Evolutionary conservation across 106 monocot species (phyloP), one percentile per base, ranked within the genome.

Genomic region (Gastrodia elata): DNA sequence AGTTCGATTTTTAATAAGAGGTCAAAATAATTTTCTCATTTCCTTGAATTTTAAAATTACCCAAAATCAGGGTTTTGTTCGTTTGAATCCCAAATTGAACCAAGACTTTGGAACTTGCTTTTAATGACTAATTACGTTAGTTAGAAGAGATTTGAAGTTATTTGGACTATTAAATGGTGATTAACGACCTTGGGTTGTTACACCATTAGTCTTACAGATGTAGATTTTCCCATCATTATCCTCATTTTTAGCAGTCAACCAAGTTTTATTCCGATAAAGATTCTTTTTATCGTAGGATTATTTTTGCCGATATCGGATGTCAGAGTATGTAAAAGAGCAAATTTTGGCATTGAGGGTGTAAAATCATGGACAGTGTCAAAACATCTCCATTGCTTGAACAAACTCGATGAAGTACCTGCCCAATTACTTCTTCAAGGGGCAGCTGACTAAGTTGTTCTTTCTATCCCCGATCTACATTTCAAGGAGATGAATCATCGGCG

Each of bases 321-420:
- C 92, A 32, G 92, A 98, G 64, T 98, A 93, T 77, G 97, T 98
- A 11, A 98, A 98, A 77, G 97, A 98, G 77, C 58, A 90, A 73
- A 93, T 97, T 13, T 70, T 88, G 55, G 97, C 92, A 2, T 75
- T 97, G 33, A 82, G 97, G 72, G 79, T 82, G 20, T 71, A 88
- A 4, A 98, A 88, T 36, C 85, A 78, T n/a, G 90, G 97, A 0
- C 73, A 87, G 20, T 98, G 88, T 26, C 76, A 83, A 70, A 90
- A 93, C 74, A 91, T 98, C n/a, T 89, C 85, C 1, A 92, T 96
- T 24, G 92, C 90, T 37, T 82, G 95, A 37, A 98, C 90, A 59
- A 98, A 98, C 77, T 93, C 97, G 0, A 98, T 98, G 97, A 93
- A 98, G 76, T 98, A 91, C 80, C 76, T 97, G 20, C 97, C 97